Conservation (phyloP, 352 stramenopile species). For the Globisporangium viniferum region DNA sequence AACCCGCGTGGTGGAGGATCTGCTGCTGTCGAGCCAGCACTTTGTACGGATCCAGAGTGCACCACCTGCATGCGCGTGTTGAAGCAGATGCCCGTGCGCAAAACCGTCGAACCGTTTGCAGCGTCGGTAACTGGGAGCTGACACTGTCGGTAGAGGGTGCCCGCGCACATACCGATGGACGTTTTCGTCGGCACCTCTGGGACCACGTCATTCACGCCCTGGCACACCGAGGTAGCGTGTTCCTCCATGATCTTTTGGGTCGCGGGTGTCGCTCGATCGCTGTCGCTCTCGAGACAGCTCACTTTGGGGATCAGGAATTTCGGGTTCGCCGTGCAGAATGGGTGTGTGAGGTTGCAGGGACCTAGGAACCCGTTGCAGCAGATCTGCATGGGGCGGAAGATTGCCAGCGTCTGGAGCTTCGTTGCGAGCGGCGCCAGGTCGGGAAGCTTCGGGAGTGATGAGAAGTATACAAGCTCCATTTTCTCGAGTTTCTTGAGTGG, state of each 20-base stretch:
- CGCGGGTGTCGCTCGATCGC: not conserved
- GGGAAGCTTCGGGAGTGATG: slow-evolving; percentile 14
- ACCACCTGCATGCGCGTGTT: slow-evolving; percentile 12
- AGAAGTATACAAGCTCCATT: slow-evolving; percentile 17
- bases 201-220: not conserved
- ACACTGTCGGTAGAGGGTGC: slow-evolving; percentile 3
- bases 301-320: not conserved
- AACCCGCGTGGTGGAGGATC: not conserved
- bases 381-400: slow-evolving; percentile 18
- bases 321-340: not conserved
- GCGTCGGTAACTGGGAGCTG: not conserved
- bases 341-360: slow-evolving; percentile 16
- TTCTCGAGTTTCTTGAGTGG: slow-evolving; percentile 13
- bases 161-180: not conserved
- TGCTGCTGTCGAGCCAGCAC: slow-evolving; percentile 3
- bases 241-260: not conserved
- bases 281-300: not conserved
- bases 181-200: not conserved
- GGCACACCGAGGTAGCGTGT: not conserved
- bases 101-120: not conserved
- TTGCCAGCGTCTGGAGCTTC: slow-evolving; percentile 13
- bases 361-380: slow-evolving; percentile 36
- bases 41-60: slow-evolving; percentile 9
- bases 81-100: slow-evolving; percentile 5
- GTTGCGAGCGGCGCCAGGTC: slow-evolving; percentile 18